Conservation (phyloP, 2,329 filamentous ascomycete genomes). For the Alternaria brassicicola region DNA sequence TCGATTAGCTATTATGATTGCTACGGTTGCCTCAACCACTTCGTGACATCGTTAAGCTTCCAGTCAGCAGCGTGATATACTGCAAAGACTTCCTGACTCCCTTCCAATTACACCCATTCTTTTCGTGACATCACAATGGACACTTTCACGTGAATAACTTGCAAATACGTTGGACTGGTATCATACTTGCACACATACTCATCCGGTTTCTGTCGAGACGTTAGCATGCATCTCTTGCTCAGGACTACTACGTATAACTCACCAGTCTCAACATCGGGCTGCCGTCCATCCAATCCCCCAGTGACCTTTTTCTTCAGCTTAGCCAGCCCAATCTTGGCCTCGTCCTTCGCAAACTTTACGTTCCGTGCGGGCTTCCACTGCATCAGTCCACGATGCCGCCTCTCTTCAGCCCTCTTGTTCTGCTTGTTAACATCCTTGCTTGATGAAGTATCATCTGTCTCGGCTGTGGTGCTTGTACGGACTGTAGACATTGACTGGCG, state of each 20-base stretch:
- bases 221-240: slow-evolving; percentile 13
- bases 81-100: neutral
- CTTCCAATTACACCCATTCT: neutral
- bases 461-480: slow-evolving; percentile 36
- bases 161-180: neutral
- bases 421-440: slow-evolving; percentile 67
- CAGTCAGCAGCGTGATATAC: neutral
- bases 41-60: neutral
- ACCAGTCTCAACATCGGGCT: slow-evolving; percentile 84
- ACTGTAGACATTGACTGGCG: slow-evolving; percentile 37
- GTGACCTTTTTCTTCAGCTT: slow-evolving; percentile 79
- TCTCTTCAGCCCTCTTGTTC: slow-evolving; percentile 74
- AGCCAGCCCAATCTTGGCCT: slow-evolving; percentile 77
- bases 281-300: slow-evolving; percentile 73
- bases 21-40: neutral
- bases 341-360: slow-evolving; percentile 83
- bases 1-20: slow-evolving; percentile 1
- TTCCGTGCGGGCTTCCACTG: slow-evolving; percentile 94
- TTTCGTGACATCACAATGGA: neutral
- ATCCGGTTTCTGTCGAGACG: slow-evolving; percentile 31
- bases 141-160: neutral
- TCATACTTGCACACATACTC: neutral
- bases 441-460: slow-evolving; percentile 25
- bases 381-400: slow-evolving; percentile 89
- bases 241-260: slow-evolving; percentile 26